Conservation (phyloP, 208 protist species). For the Leishmania amazonensis region DNA sequence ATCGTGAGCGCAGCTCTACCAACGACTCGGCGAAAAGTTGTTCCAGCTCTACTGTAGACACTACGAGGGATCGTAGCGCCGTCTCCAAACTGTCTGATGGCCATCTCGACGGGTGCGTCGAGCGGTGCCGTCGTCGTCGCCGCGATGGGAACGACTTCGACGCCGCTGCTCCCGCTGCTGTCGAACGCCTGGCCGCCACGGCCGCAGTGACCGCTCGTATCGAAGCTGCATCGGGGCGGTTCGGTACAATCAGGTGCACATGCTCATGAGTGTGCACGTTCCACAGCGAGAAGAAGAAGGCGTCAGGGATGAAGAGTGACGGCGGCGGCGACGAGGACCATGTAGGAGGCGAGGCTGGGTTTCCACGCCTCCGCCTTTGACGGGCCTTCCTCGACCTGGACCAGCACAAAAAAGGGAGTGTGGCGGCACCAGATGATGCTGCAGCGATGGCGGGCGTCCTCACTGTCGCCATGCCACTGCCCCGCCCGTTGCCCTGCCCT, state of each 20-base stretch:
- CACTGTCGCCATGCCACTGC: neutral
- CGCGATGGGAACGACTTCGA: neutral
- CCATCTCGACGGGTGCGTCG: neutral
- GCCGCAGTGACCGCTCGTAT: conserved; percentile 11
- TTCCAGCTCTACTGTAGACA: conserved; percentile 29
- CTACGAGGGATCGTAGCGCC: conserved; percentile 15
- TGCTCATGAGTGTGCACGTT: conserved; percentile 50
- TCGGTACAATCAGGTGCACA: conserved; percentile 56
- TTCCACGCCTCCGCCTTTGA: neutral
- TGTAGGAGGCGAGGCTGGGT: neutral
- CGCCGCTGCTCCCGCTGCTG: conserved; percentile 6
- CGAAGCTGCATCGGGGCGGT: conserved; percentile 19
- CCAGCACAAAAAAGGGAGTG: neutral
- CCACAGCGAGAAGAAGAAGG: conserved; percentile 57
- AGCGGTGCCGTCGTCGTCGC: neutral
- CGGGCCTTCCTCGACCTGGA: neutral
- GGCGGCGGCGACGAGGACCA: neutral
- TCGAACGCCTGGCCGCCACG: conserved; percentile 1
- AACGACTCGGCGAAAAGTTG: conserved; percentile 22
- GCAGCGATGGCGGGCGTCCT: neutral
- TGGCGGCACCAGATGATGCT: neutral
- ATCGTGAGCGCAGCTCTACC: conserved; percentile 15
- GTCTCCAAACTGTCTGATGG: neutral
- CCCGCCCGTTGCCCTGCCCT: neutral
- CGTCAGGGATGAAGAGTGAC: conserved; percentile 39